Evolutionary conservation across 2,329 filamentous ascomycete species (phyloP), one percentile per base, ranked within the genome.

Genomic region (Colletotrichum magnum): DNA sequence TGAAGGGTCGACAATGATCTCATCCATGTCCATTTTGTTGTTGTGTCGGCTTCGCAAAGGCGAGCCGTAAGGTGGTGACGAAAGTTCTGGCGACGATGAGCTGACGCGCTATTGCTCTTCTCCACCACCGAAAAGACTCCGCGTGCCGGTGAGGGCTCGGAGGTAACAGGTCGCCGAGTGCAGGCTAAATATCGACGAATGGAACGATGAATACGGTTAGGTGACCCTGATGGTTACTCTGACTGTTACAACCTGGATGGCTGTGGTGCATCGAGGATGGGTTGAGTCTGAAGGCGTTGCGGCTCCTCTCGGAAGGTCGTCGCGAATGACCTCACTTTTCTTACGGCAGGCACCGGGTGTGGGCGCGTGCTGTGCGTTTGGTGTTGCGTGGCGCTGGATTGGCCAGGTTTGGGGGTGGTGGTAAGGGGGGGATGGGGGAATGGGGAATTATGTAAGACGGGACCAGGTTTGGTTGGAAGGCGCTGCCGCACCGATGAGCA

Each of bases 51-150:
- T 58, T 48, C 51, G 51, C 65, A 82, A 79, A 15, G 85, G 84
- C 28, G 85, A 86, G 69, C 81, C 84, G 21, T 84, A 85, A 2
- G 86, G 86, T 18, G 85, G 84, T 52, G 86, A 87, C 7, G 86
- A 88, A 54, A 88, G 81, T 59, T 85, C 79, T 67, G 85, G 79
- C 64, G 32, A 36, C 32, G 85, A 83, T 69, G 84, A 86, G 76
- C 82, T 85, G 77, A 83, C 66, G 54, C 41, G 81, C 71, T 68
- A 51, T 66, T 32, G 47, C 58, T 64, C 57, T 61, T 54, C 59
- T 68, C 68, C 64, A 66, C 62, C 66, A 66, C 66, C 62, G 16
- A 43, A 15, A 54, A 56, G 41, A 54, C 21, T 54, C 62, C 58
- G 60, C 48, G 54, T 54, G 48, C 65, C 61, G 48, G 36, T 43